Conservation (phyloP, 805 yeast genomes). For the Wickerhamiella domercqiae region DNA sequence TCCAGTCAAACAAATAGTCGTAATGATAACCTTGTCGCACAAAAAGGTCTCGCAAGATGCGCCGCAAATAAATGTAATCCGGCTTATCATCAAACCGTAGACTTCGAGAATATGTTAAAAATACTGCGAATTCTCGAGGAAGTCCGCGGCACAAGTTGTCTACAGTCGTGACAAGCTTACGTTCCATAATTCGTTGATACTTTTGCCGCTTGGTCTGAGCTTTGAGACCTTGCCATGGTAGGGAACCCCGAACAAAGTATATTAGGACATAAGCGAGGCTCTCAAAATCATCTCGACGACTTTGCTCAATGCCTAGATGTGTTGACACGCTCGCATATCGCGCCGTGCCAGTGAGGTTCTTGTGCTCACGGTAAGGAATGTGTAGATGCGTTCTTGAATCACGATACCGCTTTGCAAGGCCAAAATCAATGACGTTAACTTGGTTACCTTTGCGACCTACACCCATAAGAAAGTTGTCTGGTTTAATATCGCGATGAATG, state of each 20-base stretch:
- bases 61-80: slow-evolving; percentile 72
- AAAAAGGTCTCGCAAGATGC: slow-evolving; percentile 77
- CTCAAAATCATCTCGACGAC: slow-evolving; percentile 92
- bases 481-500: slow-evolving; percentile 71
- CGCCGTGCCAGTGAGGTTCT: slow-evolving; percentile 94
- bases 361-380: slow-evolving; percentile 91
- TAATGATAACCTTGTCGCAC: slow-evolving; percentile 77
- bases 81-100: slow-evolving; percentile 89
- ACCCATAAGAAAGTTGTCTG: slow-evolving; percentile 75
- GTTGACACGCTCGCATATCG: slow-evolving; percentile 92
- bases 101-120: slow-evolving; percentile 74
- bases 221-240: slow-evolving; percentile 98
- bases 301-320: slow-evolving; percentile 91
- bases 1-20: slow-evolving; percentile 96
- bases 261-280: slow-evolving; percentile 86
- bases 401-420: slow-evolving; percentile 82
- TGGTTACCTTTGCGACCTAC: slow-evolving; percentile 84
- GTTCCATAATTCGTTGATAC: slow-evolving; percentile 94
- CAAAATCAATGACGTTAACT: slow-evolving; percentile 87
- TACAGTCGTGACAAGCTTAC: slow-evolving; percentile 79
- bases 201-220: slow-evolving; percentile 97
- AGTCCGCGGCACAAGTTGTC: slow-evolving; percentile 74
- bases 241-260: slow-evolving; percentile 85
- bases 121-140: slow-evolving; percentile 88
- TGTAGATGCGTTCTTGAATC: slow-evolving; percentile 90